Evolutionary conservation across 495 filamentous ascomycete genomes (phyloP).

Genomic region (Penicillium samsonianum): DNA sequence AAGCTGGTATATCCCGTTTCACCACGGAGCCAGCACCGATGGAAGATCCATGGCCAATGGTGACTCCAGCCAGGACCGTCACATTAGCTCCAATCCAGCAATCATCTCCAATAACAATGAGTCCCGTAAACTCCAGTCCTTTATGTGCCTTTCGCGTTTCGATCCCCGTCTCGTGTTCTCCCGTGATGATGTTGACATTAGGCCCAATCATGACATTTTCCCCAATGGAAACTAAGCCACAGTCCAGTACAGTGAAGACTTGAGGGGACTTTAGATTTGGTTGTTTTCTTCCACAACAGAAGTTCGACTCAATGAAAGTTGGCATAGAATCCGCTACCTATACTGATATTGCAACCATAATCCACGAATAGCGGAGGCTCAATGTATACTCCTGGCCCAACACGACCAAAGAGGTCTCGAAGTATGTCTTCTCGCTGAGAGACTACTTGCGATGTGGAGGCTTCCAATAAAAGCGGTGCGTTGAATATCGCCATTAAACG

Average conservation of each 20-base stretch:
- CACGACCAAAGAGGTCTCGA: conserved; percentile 4
- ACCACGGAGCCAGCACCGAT: conserved; percentile 51
- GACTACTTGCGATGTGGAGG: not conserved
- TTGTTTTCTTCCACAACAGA: not conserved
- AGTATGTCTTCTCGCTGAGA: conserved; percentile 4
- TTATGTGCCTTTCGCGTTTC: conserved; percentile 32
- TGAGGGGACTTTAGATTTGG: not conserved
- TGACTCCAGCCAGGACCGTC: conserved; percentile 48
- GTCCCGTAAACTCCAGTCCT: conserved; percentile 38
- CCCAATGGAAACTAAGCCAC: conserved; percentile 45
- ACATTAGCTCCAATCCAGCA: conserved; percentile 50
- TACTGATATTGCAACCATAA: conserved; percentile 4
- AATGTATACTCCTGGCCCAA: conserved; percentile 5
- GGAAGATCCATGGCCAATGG: conserved; percentile 45
- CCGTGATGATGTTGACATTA: conserved; percentile 45
- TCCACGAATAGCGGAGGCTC: conserved; percentile 8
- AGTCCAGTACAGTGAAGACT: conserved; percentile 47
- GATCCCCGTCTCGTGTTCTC: conserved; percentile 48
- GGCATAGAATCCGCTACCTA: conserved; percentile 46
- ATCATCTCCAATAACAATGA: conserved; percentile 45
- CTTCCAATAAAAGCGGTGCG: conserved; percentile 1
- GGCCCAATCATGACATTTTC: conserved; percentile 46
- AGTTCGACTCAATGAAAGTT: conserved; percentile 41
- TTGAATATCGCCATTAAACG: conserved; percentile 7
- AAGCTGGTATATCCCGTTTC: conserved; percentile 39